These are phyloP conservation scores for sweet orange (Citrus sinensis) DNA, from an alignment of 345 rosid genomes.

Conservation along the genomic window DNA sequence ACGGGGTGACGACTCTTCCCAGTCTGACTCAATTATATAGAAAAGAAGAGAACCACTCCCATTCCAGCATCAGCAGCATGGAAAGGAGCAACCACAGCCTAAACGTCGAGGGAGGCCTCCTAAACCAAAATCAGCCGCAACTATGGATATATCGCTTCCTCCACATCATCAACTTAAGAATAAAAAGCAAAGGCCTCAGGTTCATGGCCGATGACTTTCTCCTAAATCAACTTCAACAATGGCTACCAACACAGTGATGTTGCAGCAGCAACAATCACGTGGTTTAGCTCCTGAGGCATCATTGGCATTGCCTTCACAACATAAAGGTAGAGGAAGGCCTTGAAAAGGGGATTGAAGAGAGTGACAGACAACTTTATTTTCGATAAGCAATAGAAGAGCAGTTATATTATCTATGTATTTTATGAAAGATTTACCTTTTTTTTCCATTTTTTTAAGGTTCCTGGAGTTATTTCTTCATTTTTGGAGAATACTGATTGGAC, in stretches of 20 bases:
- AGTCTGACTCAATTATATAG: neutral
- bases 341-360: too few relatives aligned
- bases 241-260: neutral
- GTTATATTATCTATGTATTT: too few relatives aligned
- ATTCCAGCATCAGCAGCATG: neutral
- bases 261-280: neutral
- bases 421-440: too few relatives aligned
- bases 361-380: too few relatives aligned
- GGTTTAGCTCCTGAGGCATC: neutral
- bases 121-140: neutral
- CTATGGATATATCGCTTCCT: neutral
- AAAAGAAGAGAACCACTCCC: neutral
- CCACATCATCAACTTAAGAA: neutral
- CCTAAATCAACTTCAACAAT: neutral
- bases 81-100: neutral
- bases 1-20: neutral
- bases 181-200: too few relatives aligned
- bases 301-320: neutral
- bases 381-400: too few relatives aligned
- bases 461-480: too few relatives aligned
- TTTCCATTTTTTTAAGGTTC: too few relatives aligned
- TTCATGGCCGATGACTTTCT: too few relatives aligned
- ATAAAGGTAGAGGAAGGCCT: too few relatives aligned
- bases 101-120: neutral
- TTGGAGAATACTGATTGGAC: too few relatives aligned